Base-by-base conservation (phyloP, 768 basidiomycete species). In the Rubroboletus satanas region DNA sequence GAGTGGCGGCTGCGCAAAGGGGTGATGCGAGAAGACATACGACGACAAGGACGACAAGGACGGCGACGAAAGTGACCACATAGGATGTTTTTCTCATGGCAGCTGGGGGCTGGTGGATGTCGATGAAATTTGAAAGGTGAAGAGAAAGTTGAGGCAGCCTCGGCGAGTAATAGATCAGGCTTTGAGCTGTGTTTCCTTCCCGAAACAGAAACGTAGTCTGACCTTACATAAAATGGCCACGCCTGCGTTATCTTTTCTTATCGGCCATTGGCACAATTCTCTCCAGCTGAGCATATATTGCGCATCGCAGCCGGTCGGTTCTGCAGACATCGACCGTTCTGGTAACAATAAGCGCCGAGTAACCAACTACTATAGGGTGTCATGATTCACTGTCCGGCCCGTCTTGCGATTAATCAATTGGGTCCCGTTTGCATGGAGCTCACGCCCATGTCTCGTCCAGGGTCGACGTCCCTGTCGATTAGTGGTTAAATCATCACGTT, bases 31-130 rank as follows among this genome's bases (percentile, higher is more conserved):
- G 7, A 36, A 17, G 18, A 71, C 85, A 58, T 56, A 87, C 86
- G 42, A 88, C 64, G 26, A 77, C 59, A 8, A 85, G 69, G 6
- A 78, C 75, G 14, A 79, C 52, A 4, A 76, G 63, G 1, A 86
- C 80, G 29, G 81, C 79, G 54, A 82, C 59, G 60, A 88, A 85
- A 0, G 87, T 80, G 49, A 87, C 58, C 28, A 79, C 80, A 58
- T 90, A 90, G 1, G 85, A 88, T 0, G 77, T 81, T 63, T 86
- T 88, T 58, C 87, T 77, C 87, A 88, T 87, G 29, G 50, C 64
- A 47, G 4, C 23, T 2, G 45, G 37, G 12, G 29, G 47, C 11
- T 47, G 47, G 35, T 28, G 45, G n/a, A n/a, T n/a, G n/a, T n/a
- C n/a, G 48, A 31, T 17, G 46, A 21, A 37, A 7, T 26, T 17